phyloP scores from a whole-genome alignment of 2,329 filamentous ascomycete genomes.

The Lizonia empirigonia region DNA sequence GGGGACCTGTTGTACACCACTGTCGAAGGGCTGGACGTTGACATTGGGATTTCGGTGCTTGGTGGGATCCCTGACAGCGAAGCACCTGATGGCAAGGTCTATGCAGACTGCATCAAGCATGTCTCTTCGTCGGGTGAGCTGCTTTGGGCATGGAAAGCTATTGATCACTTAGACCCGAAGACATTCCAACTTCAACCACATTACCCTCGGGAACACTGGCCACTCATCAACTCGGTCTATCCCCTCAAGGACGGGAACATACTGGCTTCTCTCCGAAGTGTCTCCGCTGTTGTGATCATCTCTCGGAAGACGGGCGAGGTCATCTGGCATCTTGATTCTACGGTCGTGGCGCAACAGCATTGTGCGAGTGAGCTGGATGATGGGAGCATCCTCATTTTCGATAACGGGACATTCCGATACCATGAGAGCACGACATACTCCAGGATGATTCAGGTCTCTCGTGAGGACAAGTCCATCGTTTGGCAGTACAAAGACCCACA shows the following conservation, averaged over 20 bases:
- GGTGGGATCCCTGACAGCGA: slow-evolving; percentile 53
- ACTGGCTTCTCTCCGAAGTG: background rate
- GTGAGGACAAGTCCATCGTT: background rate
- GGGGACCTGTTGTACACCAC: too few species aligned
- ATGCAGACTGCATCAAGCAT: slow-evolving; percentile 54
- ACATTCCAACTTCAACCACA: background rate
- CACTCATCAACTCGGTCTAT: background rate
- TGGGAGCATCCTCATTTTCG: background rate
- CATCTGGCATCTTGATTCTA: background rate
- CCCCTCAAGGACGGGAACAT: background rate
- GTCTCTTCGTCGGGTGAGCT: slow-evolving; percentile 48
- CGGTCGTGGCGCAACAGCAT: too few species aligned
- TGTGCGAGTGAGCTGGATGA: too few species aligned
- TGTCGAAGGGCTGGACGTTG: background rate
- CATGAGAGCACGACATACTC: background rate
- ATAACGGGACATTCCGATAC: background rate
- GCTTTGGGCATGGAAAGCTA: slow-evolving; percentile 38
- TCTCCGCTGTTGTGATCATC: background rate
- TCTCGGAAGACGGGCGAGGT: background rate
- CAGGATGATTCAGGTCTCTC: background rate
- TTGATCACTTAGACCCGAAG: background rate
- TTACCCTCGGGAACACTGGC: background rate
- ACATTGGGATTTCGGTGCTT: slow-evolving; percentile 39
- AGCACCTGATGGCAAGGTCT: slow-evolving; percentile 45
- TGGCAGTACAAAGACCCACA: background rate